These are phyloP conservation scores for Eucalyptus tenuipes DNA, from an alignment of 345 rosid species.

Conservation along the genomic window DNA sequence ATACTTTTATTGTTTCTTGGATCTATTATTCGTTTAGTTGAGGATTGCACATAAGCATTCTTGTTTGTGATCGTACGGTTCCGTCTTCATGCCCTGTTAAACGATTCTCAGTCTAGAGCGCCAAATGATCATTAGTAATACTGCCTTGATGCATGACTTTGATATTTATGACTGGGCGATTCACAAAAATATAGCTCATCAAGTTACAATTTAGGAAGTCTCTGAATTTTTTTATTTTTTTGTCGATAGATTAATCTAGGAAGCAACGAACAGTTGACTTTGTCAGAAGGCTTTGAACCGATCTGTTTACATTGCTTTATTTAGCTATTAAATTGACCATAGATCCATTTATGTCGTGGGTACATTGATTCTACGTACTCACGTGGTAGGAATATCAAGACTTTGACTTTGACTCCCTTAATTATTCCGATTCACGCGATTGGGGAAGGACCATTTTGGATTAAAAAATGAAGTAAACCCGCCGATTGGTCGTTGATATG, in stretches of 20 bases:
- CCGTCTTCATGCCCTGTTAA: rapidly evolving
- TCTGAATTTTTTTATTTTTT: neutral
- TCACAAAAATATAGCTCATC: neutral
- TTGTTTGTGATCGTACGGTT: neutral
- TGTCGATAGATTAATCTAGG: neutral
- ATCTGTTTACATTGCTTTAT: neutral
- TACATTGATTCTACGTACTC: neutral
- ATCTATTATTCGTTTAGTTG: neutral
- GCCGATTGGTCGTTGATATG: neutral
- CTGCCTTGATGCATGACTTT: neutral
- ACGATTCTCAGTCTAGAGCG: rapidly evolving
- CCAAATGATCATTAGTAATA: neutral
- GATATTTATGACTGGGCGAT: neutral
- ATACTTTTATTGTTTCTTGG: neutral
- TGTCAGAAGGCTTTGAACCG: neutral
- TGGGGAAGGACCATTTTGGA: neutral
- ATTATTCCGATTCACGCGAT: neutral
- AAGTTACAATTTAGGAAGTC: neutral
- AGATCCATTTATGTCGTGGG: neutral
- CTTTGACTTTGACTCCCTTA: neutral
- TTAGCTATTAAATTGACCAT: neutral
- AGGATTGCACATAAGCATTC: neutral
- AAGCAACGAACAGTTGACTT: neutral
- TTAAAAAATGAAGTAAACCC: neutral
- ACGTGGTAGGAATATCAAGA: neutral